These are phyloP conservation scores for Linnemannia schmuckeri DNA, from an alignment of 192 early-diverging fungal genomes.

Conservation along the genomic window DNA sequence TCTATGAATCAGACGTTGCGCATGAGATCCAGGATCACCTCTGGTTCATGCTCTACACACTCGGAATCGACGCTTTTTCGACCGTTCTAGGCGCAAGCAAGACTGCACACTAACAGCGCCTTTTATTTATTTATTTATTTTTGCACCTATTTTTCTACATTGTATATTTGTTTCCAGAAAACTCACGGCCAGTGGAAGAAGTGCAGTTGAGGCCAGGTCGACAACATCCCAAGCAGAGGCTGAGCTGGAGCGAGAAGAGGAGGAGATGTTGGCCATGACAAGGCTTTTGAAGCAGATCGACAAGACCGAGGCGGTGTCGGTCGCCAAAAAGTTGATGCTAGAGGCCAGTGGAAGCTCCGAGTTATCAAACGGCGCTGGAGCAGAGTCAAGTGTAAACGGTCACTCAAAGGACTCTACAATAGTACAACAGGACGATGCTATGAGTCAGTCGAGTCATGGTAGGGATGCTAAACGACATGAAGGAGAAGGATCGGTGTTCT, in stretches of 20 bases:
- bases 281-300: constrained; percentile 24
- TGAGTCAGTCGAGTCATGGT: not conserved
- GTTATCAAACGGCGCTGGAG: not conserved
- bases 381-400: not conserved
- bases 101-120: not conserved
- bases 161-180: constrained; percentile 10
- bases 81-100: not conserved
- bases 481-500: not conserved
- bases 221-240: constrained; percentile 9
- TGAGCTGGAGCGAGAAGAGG: constrained; percentile 36
- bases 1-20: not conserved
- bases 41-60: not conserved
- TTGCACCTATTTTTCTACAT: not conserved
- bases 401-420: not conserved
- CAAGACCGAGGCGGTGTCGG: constrained; percentile 2
- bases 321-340: constrained; percentile 24
- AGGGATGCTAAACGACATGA: not conserved
- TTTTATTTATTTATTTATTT: constrained; percentile 3
- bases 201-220: not conserved
- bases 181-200: not conserved
- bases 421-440: not conserved
- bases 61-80: not conserved
- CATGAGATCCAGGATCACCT: not conserved
- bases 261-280: constrained; percentile 32
- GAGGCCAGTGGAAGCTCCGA: not conserved